phyloP scores from a whole-genome alignment of 2,329 filamentous ascomycete species.

The Fusarium irregulare region DNA sequence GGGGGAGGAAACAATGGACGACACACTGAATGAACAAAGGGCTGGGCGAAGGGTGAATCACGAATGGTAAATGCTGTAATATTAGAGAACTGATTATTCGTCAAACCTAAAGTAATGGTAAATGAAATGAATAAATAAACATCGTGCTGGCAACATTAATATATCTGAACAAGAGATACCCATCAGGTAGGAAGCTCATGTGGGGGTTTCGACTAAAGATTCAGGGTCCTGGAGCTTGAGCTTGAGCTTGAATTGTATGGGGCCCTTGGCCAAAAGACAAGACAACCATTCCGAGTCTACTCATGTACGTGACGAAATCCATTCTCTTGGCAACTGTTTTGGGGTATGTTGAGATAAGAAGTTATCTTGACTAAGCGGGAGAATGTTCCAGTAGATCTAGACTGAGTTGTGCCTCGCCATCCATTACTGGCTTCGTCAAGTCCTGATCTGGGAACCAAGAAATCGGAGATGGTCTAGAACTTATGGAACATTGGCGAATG shows the following conservation, averaged over 20 bases:
- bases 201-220: slow-evolving; percentile 22
- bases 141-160: neutral
- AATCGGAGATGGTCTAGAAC: slow-evolving; percentile 22
- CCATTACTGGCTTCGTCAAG: slow-evolving; percentile 4
- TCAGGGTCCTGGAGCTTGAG: slow-evolving; percentile 31
- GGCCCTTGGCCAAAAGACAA: neutral
- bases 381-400: neutral
- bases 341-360: neutral
- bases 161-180: neutral
- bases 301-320: slow-evolving; percentile 27
- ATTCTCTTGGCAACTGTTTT: slow-evolving; percentile 16
- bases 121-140: neutral
- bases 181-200: slow-evolving; percentile 19
- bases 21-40: neutral
- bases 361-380: neutral
- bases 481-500: slow-evolving; percentile 19
- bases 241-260: slow-evolving; percentile 7
- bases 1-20: neutral
- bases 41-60: neutral
- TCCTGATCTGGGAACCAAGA: slow-evolving; percentile 25
- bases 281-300: slow-evolving; percentile 1
- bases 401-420: slow-evolving; percentile 6
- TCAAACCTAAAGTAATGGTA: neutral
- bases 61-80: neutral
- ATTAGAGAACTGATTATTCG: neutral